Evolutionary conservation across 2,329 filamentous ascomycete genomes (phyloP).

Genomic region (Cladosporium sp.): DNA sequence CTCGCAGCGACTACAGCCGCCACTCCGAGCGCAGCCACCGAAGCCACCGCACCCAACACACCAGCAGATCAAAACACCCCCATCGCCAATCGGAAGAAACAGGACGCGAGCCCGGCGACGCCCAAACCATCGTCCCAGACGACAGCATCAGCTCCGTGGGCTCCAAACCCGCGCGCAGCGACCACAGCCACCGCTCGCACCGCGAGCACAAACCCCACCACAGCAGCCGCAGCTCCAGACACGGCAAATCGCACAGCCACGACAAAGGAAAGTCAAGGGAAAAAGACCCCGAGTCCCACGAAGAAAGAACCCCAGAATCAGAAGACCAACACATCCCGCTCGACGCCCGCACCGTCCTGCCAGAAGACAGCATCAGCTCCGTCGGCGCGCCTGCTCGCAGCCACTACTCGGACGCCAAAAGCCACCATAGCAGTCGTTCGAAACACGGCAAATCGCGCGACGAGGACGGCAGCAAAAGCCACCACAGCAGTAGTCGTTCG

Average conservation of each 20-base stretch:
- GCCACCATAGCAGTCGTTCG: conserved; percentile 6
- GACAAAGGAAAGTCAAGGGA: not conserved
- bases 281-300: not conserved
- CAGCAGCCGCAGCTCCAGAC: conserved; percentile 2
- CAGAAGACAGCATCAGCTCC: conserved; percentile 12
- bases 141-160: conserved; percentile 44
- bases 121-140: conserved; percentile 43
- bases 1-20: conserved; percentile 5
- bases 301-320: not conserved
- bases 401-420: not conserved
- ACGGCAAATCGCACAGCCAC: conserved; percentile 9
- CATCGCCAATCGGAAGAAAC: conserved; percentile 21
- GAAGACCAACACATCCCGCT: not conserved
- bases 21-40: conserved; percentile 8
- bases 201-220: not conserved
- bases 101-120: conserved; percentile 36
- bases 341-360: conserved; percentile 2
- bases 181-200: conserved; percentile 6
- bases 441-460: conserved; percentile 13
- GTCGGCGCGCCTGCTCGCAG: conserved; percentile 3
- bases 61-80: conserved; percentile 6
- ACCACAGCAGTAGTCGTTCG: conserved; percentile 1
- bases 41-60: conserved; percentile 2
- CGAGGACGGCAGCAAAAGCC: conserved; percentile 3
- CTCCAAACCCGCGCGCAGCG: conserved; percentile 7